These are phyloP conservation scores for Cornus kousa DNA, from an alignment of 148 eudicot species.

Conservation along the genomic window DNA sequence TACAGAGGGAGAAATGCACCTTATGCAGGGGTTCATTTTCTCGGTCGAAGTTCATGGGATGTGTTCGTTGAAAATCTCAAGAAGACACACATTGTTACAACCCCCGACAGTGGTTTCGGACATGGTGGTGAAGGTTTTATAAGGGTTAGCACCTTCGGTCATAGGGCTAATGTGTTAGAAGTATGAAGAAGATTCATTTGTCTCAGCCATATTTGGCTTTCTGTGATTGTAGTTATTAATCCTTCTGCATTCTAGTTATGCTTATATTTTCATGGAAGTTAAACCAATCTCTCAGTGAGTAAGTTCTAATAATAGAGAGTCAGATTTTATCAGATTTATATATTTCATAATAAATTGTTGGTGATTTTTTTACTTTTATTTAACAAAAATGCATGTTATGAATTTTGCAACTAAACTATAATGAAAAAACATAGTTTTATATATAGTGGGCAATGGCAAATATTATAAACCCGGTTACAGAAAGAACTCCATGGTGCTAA, in stretches of 20 bases:
- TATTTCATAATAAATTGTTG: too few relatives aligned
- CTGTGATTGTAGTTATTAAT: background rate
- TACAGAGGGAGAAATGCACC: constrained; percentile 91
- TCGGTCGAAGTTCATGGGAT: constrained; percentile 92
- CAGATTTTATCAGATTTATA: too few relatives aligned
- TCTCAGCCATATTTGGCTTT: background rate
- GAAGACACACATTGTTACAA: constrained; percentile 84
- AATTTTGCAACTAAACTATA: too few relatives aligned
- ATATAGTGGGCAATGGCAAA: too few relatives aligned
- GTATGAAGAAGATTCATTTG: constrained; percentile 71
- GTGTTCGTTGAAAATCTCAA: constrained; percentile 83
- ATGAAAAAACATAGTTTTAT: too few relatives aligned
- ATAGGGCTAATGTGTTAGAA: constrained; percentile 77
- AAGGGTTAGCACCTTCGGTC: constrained; percentile 87
- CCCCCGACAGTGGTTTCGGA: constrained; percentile 91
- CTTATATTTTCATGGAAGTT: too few relatives aligned
- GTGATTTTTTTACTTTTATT: too few relatives aligned
- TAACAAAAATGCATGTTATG: background rate
- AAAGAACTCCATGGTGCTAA: too few relatives aligned
- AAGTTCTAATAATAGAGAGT: too few relatives aligned
- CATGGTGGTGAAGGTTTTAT: constrained; percentile 85
- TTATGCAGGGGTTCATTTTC: constrained; percentile 91
- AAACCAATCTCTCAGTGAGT: too few relatives aligned
- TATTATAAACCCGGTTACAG: too few relatives aligned
- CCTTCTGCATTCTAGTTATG: background rate